Evolutionary conservation across 169 alveolate species (phyloP), one percentile per base, ranked within the genome.

Genomic region (Plasmodium sp.): DNA sequence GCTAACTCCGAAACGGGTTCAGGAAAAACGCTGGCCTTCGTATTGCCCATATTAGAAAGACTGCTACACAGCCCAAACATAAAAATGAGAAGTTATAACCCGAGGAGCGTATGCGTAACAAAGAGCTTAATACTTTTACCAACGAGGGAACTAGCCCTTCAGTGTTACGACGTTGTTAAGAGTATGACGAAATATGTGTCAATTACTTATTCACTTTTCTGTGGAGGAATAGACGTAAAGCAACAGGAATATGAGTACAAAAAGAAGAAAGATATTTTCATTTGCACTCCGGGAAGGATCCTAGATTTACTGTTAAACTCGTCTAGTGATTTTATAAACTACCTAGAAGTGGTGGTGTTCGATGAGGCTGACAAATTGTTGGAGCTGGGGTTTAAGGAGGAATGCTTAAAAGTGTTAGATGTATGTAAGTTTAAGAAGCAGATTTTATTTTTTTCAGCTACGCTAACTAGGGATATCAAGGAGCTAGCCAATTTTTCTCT

Each of bases 251-350:
- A 93, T 71, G 98, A 98, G 77, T 95, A 99, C 82, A 96, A 97
- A 80, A 96, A 97, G 16, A 97, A 97, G 54, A 99, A 99, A 56
- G 99, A 99, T 96, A 96, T 98, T 14, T 97, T 99, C 45, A 96
- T 99, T 18, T 99, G 99, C 62, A 99, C 99, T 14, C 99, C 99
- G 10, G 99, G 99, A 16, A 97, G 99, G 86, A 96, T 99, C 41
- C 96, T 99, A 56, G 99, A 99, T 92, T 97, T 98, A 93, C 92
- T 99, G 81, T 92, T 97, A 91, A 98, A 98, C 96, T 97, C 99
- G 0, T 84, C 95, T 7, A 97, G 93, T 34, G 96, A 95, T 58
- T 90, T 86, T 84, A 72, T 98, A 92, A 98, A 98, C 79, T 91
- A 95, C 83, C 96, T 98, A 67, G 99, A 98, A 80, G 96, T 98